Base-by-base conservation (phyloP, 805 yeast species). In the Yamadazyma nakazawae region DNA sequence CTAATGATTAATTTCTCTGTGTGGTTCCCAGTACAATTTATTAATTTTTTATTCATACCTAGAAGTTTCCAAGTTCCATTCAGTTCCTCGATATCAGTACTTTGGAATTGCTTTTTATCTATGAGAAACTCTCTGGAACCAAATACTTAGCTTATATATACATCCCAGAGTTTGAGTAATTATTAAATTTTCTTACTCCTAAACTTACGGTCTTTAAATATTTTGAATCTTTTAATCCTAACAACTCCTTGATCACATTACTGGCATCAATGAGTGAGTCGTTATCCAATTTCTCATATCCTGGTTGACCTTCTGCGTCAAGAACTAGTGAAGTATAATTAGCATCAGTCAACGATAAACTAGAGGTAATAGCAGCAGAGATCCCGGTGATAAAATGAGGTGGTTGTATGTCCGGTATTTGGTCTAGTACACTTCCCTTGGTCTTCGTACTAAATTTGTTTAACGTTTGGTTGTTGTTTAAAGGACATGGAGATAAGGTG, bases 61-160 rank as follows among this genome's bases (percentile, higher is more conserved):
- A 73, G 80, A 49, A 74, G 74, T 49, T 78, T 82, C 54, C 98
- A 92, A 64, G 96, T 92, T 5, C 97, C 97, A 0, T 92, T 94
- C 62, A 84, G 95, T 46, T 85, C 94, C 8, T 87, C 67, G 16
- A 72, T 94, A 5, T 92, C 96, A 25, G 95, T 92, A 16, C 68
- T 92, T 32, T 92, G 99, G 98, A 92, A 94, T 61, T 90, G 97
- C 45, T 91, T 86, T 68, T 69, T 92, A 42, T 89, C 96, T 0
- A 81, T 88, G 78, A 74, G 87, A 57, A 88, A 88, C 50, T 65
- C 73, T 12, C 16, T 37, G 9, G 28, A 30, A 13, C 34, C 28
- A 5, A 30, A 34, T 16, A 43, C 9, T 13, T 17, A 13, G 16
- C 17, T 45, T 52, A 60, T 48, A 64, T 56, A 48, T 63, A 60